phyloP scores from a whole-genome alignment of 257 asterid species.

The Salvia hispanica region DNA sequence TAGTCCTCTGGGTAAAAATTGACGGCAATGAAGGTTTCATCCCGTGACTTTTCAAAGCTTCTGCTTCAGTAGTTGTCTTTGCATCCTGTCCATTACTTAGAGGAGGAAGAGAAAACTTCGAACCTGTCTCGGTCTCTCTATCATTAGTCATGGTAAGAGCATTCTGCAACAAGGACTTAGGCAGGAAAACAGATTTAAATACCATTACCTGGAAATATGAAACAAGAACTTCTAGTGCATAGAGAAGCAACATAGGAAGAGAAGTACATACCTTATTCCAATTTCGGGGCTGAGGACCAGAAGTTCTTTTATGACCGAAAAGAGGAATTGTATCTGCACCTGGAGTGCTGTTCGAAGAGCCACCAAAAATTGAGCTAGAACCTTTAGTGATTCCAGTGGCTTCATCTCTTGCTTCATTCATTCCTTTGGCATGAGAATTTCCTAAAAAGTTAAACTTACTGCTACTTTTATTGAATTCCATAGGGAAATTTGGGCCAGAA shows the following conservation, averaged over 20 bases:
- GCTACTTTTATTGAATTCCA: slow-evolving; percentile 38
- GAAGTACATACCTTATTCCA: slow-evolving; percentile 53
- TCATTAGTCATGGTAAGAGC: slow-evolving; percentile 32
- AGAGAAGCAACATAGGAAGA: slow-evolving; percentile 16
- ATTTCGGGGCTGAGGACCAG: slow-evolving; percentile 41
- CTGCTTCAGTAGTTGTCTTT: slow-evolving; percentile 37
- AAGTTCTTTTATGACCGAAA: slow-evolving; percentile 40
- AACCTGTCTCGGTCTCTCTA: slow-evolving; percentile 31
- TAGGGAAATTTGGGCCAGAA: slow-evolving; percentile 31
- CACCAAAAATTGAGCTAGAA: slow-evolving; percentile 34
- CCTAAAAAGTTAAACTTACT: slow-evolving; percentile 34
- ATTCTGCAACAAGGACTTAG: slow-evolving; percentile 43
- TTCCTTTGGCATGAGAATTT: slow-evolving; percentile 37
- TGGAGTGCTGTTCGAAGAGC: slow-evolving; percentile 32
- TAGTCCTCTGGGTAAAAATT: slow-evolving; percentile 52
- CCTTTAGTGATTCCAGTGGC: slow-evolving; percentile 38
- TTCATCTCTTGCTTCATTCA: slow-evolving; percentile 39
- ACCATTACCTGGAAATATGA: neutral
- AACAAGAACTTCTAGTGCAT: slow-evolving; percentile 5
- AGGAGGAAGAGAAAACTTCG: slow-evolving; percentile 30
- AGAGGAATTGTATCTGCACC: slow-evolving; percentile 37
- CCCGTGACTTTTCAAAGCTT: slow-evolving; percentile 46
- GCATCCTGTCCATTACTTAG: slow-evolving; percentile 48
- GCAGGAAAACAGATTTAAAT: neutral
- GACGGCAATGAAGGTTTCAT: slow-evolving; percentile 56